Base-by-base conservation (phyloP, 176 grass and related monocot species). In the Cymbopogon citratus region DNA sequence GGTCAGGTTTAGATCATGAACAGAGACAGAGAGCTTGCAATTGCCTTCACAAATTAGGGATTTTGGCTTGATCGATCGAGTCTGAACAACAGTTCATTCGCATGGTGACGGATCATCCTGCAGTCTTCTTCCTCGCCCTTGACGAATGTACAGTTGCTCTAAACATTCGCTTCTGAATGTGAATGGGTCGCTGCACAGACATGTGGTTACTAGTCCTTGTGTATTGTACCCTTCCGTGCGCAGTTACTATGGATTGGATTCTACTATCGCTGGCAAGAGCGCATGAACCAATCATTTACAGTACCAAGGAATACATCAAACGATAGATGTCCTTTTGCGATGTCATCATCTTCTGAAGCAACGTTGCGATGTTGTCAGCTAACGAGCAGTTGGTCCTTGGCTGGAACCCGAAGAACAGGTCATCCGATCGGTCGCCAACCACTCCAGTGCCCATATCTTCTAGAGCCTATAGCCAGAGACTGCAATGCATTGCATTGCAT, bases 81-180 rank as follows among this genome's bases (percentile, higher is more conserved):
- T 25, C 38, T 43, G 11, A 28, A 9, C 7, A 15, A 3, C 18
- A 8, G 18, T 8, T 56, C 7, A 14, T 28, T 82, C 49, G 14
- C 18, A 26, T 64, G 74, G 21, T 1, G 48, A 46, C 34, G 73
- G 46, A 35, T 70, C 63, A 29, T 12, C 13, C 2, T 18, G 6
- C 26, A 8, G 61, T 75, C 69, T 62, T 61, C 75, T 23, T 84
- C 60, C 46, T 61, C 51, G 26, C 1, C 65, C 68, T 79, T 88
- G 81, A 75, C 31, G 63, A 46, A 71, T 75, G 81, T 11, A 76
- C 49, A 56, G 7, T 56, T 34, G 81, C 76, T 63, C 25, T 21
- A n/a, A 12, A 36, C 60, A 74, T 73, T 79, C 60, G 45, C 21
- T 45, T 15, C 61, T 40, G 38, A 40, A 38, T 38, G 36, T 44